These are phyloP conservation scores for Saccharomyces mikatae DNA, from an alignment of 805 yeast genomes.

Conservation along the genomic window DNA sequence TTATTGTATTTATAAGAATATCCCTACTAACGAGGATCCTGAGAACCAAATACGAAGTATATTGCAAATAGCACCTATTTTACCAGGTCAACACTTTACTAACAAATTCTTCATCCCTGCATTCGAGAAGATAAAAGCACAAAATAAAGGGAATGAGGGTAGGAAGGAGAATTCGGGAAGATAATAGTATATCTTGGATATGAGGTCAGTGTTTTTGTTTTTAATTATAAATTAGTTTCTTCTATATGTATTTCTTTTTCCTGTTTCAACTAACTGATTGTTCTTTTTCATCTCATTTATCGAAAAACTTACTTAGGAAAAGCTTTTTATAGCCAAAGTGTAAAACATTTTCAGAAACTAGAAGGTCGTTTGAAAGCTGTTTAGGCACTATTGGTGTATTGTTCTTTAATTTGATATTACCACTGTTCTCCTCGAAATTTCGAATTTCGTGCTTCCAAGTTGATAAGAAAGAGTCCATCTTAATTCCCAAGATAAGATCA, in stretches of 20 bases:
- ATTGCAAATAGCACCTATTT: conserved; percentile 62
- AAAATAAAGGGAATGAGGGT: conserved; percentile 7
- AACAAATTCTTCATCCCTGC: conserved; percentile 65
- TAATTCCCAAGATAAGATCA: not conserved
- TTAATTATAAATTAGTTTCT: not conserved
- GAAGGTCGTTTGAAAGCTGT: conserved; percentile 4
- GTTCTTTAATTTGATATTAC: conserved; percentile 2
- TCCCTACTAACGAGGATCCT: conserved; percentile 43
- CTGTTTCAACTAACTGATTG: not conserved
- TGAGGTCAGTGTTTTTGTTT: not conserved
- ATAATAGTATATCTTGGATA: not conserved
- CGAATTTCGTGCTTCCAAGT: conserved; percentile 15
- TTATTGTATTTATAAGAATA: conserved; percentile 56
- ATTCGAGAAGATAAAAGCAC: conserved; percentile 39
- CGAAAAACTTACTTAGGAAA: not conserved
- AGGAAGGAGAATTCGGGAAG: not conserved
- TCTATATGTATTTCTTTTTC: not conserved
- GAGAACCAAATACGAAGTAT: conserved; percentile 49
- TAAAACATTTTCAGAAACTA: conserved; percentile 1
- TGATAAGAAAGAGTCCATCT: not conserved
- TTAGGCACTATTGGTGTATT: conserved; percentile 10
- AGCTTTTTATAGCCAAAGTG: conserved; percentile 13
- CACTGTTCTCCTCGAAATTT: conserved; percentile 9
- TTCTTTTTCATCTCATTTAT: not conserved
- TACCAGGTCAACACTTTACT: conserved; percentile 72